Percentiles rank a stretch among this genome's conserved stretches.
phyloP scores from a whole-genome alignment of 2,329 filamentous ascomycete genomes.

The Acrodontium crateriforme region DNA sequence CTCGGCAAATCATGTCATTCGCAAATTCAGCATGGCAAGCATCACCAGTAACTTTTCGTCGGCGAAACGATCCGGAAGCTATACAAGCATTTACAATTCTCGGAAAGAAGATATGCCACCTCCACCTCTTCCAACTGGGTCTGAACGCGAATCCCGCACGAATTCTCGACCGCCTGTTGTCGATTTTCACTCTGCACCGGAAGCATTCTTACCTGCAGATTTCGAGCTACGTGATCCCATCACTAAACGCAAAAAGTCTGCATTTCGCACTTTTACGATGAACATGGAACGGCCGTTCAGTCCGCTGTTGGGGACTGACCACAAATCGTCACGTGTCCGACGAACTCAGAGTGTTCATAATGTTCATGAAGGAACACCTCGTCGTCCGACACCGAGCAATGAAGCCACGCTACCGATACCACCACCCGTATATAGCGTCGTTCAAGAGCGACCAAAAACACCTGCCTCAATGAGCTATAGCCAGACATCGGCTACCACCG shows the following conservation, averaged over 20 bases:
- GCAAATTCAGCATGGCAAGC: slow-evolving; percentile 72
- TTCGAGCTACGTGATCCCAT: slow-evolving; percentile 26
- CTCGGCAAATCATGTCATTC: slow-evolving; percentile 75
- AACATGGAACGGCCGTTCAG: slow-evolving; percentile 23
- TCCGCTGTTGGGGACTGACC: slow-evolving; percentile 13
- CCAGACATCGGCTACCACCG: no score
- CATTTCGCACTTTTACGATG: slow-evolving; percentile 18
- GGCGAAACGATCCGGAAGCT: slow-evolving; percentile 53
- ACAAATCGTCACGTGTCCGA: slow-evolving; percentile 11
- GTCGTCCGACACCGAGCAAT: background rate
- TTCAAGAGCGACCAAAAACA: background rate
- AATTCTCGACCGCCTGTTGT: slow-evolving; percentile 18
- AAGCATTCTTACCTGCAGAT: slow-evolving; percentile 34
- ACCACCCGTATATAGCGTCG: background rate
- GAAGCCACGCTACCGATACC: background rate
- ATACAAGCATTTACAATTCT: slow-evolving; percentile 24
- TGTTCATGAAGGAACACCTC: slow-evolving; percentile 1
- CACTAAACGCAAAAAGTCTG: slow-evolving; percentile 15
- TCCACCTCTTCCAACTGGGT: slow-evolving; percentile 1
- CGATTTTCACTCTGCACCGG: slow-evolving; percentile 34
- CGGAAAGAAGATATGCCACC: slow-evolving; percentile 19
- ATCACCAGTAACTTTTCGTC: slow-evolving; percentile 66
- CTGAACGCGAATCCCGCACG: slow-evolving; percentile 1
- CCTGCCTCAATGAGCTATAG: background rate
- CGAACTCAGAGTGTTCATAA: slow-evolving; percentile 20